Conservation (phyloP, 768 basidiomycete genomes). For the Tulasnella sp. region DNA sequence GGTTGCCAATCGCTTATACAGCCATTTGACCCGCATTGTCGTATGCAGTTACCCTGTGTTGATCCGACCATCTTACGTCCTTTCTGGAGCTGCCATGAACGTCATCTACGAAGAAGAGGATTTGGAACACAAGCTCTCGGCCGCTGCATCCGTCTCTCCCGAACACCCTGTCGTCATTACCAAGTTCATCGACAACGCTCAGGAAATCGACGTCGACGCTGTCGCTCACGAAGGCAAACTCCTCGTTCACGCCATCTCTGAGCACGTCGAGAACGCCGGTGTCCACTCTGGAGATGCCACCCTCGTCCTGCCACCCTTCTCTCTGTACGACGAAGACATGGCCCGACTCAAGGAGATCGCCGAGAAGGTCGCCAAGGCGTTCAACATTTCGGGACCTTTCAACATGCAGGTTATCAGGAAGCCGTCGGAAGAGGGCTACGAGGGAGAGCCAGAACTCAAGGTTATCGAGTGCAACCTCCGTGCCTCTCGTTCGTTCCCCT, state of each 20-base stretch:
- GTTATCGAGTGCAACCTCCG: conserved; percentile 99
- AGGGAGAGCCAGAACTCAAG: conserved; percentile 64
- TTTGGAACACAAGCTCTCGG: conserved; percentile 93
- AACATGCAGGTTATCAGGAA: conserved; percentile 99
- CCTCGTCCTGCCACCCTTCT: conserved; percentile 92
- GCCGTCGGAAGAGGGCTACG: conserved; percentile 52
- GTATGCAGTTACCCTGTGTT: conserved; percentile 85
- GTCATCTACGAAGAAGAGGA: conserved; percentile 91
- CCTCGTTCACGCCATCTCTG: conserved; percentile 93
- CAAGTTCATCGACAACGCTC: conserved; percentile 97
- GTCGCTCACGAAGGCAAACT: conserved; percentile 92
- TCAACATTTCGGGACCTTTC: conserved; percentile 97
- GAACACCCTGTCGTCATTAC: conserved; percentile 98
- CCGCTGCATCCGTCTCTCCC: conserved; percentile 93
- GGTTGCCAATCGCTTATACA: not conserved
- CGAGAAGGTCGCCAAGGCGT: conserved; percentile 90
- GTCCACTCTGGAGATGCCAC: conserved; percentile 99
- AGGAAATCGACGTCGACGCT: conserved; percentile 98
- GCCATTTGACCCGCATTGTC: not conserved
- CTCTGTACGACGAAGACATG: conserved; percentile 74
- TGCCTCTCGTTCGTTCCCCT: conserved; percentile 98
- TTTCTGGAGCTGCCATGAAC: conserved; percentile 99
- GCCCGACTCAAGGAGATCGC: conserved; percentile 89
- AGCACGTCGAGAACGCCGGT: conserved; percentile 98
- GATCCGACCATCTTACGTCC: conserved; percentile 96